Percentiles rank a stretch among this genome's conserved stretches.
Conservation (phyloP, 768 basidiomycete genomes). For the Candolleomyces eurysporus region DNA sequence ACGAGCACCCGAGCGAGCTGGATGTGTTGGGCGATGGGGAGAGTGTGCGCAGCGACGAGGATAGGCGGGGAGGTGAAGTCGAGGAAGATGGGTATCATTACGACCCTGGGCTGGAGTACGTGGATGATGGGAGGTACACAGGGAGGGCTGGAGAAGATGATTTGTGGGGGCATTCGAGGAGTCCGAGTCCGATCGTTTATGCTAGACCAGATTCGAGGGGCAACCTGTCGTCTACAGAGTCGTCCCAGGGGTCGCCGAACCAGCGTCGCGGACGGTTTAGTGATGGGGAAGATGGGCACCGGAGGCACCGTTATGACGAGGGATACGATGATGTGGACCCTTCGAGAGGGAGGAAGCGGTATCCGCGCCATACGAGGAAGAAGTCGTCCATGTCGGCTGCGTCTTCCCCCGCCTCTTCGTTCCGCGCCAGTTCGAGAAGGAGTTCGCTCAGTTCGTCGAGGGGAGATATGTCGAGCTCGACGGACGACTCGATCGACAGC, state of each 20-base stretch:
- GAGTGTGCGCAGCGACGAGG: not conserved
- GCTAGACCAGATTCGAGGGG: conserved; percentile 7
- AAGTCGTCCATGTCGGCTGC: not conserved
- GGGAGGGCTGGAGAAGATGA: not conserved
- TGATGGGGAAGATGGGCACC: not conserved
- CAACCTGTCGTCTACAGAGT: not conserved
- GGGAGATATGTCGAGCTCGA: not conserved
- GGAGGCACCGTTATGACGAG: not conserved
- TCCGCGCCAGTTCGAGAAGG: not conserved
- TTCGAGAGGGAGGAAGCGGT: no score
- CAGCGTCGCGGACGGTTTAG: not conserved
- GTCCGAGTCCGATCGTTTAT: conserved; percentile 6
- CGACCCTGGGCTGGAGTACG: conserved; percentile 1
- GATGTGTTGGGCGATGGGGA: not conserved
- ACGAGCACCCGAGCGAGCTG: not conserved
- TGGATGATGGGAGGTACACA: not conserved
- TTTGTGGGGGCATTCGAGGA: not conserved
- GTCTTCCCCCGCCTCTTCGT: not conserved
- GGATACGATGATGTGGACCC: no score
- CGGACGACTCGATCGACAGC: conserved; percentile 1
- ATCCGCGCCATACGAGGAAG: not conserved
- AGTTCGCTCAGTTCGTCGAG: not conserved
- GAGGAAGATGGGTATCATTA: conserved; percentile 1
- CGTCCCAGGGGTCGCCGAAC: not conserved
- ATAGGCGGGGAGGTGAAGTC: not conserved